Percentiles rank a stretch among this genome's conserved stretches.
Conservation (phyloP, 1,139 yeast species). For the Geotrichum europaeum region DNA sequence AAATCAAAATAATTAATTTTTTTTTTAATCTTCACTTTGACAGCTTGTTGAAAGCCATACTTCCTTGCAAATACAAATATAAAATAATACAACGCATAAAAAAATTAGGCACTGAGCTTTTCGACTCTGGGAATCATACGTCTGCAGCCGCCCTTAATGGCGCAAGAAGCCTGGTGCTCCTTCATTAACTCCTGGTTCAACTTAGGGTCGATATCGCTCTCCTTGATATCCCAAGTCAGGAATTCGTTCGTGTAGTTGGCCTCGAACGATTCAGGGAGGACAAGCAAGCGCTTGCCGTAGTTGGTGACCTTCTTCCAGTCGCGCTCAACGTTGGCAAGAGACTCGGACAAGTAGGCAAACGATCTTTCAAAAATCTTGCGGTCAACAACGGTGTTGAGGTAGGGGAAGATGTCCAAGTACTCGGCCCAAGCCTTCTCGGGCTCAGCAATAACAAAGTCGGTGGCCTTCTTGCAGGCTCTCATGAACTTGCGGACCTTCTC, state of each 20-base stretch:
- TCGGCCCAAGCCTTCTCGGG: constrained; percentile 47
- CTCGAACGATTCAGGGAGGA: constrained; percentile 45
- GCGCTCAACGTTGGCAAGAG: constrained; percentile 49
- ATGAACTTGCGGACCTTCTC: constrained; percentile 43
- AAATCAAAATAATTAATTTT: neutral
- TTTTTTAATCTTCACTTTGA: neutral
- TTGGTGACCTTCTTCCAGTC: constrained; percentile 54
- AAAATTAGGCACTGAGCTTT: neutral
- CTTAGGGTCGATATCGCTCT: constrained; percentile 37
- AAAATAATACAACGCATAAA: neutral
- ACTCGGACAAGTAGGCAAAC: constrained; percentile 49
- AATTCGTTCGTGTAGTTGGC: constrained; percentile 50
- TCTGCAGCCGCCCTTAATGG: constrained; percentile 46
- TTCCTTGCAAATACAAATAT: neutral
- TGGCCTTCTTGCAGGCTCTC: constrained; percentile 47
- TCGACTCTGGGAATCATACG: constrained; percentile 34
- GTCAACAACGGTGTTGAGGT: constrained; percentile 41
- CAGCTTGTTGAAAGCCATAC: neutral
- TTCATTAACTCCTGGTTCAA: constrained; percentile 45
- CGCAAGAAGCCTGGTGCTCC: constrained; percentile 44
- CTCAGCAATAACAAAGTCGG: constrained; percentile 42
- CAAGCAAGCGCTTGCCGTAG: constrained; percentile 50
- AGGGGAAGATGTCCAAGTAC: constrained; percentile 46
- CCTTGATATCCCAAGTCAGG: constrained; percentile 47
- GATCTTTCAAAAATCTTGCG: constrained; percentile 49